phyloP scores from a whole-genome alignment of 257 asterid species.

The Ilex asprella region DNA sequence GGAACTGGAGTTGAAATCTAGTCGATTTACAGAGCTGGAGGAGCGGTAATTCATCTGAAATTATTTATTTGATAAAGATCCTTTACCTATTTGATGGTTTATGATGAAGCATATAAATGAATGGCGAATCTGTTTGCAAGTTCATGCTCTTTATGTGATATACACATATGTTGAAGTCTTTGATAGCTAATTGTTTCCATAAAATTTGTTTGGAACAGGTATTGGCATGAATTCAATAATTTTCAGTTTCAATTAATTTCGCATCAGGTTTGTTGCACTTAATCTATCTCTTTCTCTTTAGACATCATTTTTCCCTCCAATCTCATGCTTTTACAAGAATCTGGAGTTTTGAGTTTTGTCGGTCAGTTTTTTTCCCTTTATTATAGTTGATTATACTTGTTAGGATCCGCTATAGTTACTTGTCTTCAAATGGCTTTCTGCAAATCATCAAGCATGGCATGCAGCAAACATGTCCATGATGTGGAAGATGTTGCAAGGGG shows the following conservation, averaged over 20 bases:
- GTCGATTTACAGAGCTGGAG: constrained; percentile 93
- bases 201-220: constrained; percentile 38
- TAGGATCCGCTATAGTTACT: neutral
- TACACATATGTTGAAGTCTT: neutral
- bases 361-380: neutral
- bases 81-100: constrained; percentile 10
- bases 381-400: neutral
- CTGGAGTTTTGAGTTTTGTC: neutral
- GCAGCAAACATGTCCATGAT: neutral
- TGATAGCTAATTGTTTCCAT: constrained; percentile 5
- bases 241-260: constrained; percentile 86
- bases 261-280: constrained; percentile 63
- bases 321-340: neutral
- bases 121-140: no score
- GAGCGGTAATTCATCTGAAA: constrained; percentile 57
- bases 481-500: neutral
- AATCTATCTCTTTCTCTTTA: constrained; percentile 2
- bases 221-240: constrained; percentile 92
- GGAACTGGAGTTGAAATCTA: constrained; percentile 78
- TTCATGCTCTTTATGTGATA: no score
- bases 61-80: constrained; percentile 2
- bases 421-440: neutral
- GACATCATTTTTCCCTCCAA: constrained; percentile 1
- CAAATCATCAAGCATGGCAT: neutral
- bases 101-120: constrained; percentile 6